These are phyloP conservation scores for Eucalyptus cloeziana DNA, from an alignment of 345 rosid genomes.

Conservation along the genomic window DNA sequence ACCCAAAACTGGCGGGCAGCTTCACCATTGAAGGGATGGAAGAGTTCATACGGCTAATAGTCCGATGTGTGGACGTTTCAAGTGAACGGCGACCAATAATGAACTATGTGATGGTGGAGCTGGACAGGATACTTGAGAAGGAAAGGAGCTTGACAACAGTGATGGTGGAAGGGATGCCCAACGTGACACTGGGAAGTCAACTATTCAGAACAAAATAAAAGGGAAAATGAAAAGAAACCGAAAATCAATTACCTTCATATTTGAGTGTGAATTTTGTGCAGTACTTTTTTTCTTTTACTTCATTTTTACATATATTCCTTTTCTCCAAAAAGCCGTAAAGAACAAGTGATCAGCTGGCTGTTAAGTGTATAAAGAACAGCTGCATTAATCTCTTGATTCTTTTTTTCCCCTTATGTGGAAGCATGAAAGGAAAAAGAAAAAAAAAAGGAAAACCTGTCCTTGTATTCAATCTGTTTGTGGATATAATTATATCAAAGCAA, in stretches of 20 bases:
- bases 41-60: slow-evolving; percentile 42
- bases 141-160: slow-evolving; percentile 76
- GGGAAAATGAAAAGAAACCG: background rate
- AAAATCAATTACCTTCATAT: background rate
- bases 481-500: background rate
- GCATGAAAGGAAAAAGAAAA: background rate
- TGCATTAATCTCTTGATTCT: slow-evolving; percentile 14
- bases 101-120: slow-evolving; percentile 64
- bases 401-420: slow-evolving; percentile 15
- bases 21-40: slow-evolving; percentile 87
- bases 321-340: background rate
- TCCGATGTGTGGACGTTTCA: slow-evolving; percentile 49
- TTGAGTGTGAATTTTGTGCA: slow-evolving; percentile 26
- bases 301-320: background rate
- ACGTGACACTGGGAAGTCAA: slow-evolving; percentile 84
- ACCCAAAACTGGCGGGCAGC: slow-evolving; percentile 50
- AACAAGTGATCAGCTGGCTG: slow-evolving; percentile 63
- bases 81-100: slow-evolving; percentile 77
- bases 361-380: slow-evolving; percentile 71
- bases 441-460: slow-evolving; percentile 6
- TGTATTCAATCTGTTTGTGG: slow-evolving; percentile 4
- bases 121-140: slow-evolving; percentile 63
- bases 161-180: slow-evolving; percentile 80
- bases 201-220: slow-evolving; percentile 43
- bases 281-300: background rate